These are phyloP conservation scores for Coemansia sp. DNA, from an alignment of 192 early-diverging fungal genomes.

Conservation along the genomic window DNA sequence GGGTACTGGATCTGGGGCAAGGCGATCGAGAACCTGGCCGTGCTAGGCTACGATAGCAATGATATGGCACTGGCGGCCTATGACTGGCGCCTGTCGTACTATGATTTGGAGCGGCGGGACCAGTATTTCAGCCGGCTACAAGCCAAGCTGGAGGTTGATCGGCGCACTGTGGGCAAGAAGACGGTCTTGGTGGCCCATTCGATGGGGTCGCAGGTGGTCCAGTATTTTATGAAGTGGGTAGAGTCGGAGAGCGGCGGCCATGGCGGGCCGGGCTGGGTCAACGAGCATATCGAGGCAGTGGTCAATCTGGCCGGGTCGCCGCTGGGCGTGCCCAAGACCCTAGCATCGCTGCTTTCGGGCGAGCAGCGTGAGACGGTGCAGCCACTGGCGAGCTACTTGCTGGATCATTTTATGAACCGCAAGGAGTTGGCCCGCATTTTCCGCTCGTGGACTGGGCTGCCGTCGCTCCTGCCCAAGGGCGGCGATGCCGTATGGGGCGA, in stretches of 20 bases:
- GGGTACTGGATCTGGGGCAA: constrained; percentile 92
- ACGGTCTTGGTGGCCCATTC: constrained; percentile 51
- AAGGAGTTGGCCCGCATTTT: constrained; percentile 68
- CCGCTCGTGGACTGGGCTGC: constrained; percentile 74
- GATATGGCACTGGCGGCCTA: constrained; percentile 84
- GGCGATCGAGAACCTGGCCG: constrained; percentile 74
- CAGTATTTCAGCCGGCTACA: constrained; percentile 76
- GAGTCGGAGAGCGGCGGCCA: constrained; percentile 60
- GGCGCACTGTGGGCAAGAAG: constrained; percentile 49
- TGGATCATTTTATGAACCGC: constrained; percentile 80
- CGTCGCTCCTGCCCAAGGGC: constrained; percentile 78
- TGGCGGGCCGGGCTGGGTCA: constrained; percentile 68
- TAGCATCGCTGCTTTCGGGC: constrained; percentile 65
- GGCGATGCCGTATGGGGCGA: constrained; percentile 77
- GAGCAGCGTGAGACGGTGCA: constrained; percentile 85
- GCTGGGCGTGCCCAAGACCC: constrained; percentile 79
- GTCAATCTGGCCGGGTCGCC: constrained; percentile 84
- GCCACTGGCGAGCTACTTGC: constrained; percentile 65
- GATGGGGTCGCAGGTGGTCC: constrained; percentile 59
- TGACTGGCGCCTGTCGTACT: constrained; percentile 81
- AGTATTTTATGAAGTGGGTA: constrained; percentile 87
- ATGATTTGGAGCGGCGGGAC: constrained; percentile 75
- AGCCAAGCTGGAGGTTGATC: constrained; percentile 57
- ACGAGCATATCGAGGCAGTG: constrained; percentile 69
- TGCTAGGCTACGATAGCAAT: constrained; percentile 78